Evolutionary conservation across 148 eudicot species (phyloP), one percentile per base, ranked within the genome.

Genomic region (Oxyria digyna): DNA sequence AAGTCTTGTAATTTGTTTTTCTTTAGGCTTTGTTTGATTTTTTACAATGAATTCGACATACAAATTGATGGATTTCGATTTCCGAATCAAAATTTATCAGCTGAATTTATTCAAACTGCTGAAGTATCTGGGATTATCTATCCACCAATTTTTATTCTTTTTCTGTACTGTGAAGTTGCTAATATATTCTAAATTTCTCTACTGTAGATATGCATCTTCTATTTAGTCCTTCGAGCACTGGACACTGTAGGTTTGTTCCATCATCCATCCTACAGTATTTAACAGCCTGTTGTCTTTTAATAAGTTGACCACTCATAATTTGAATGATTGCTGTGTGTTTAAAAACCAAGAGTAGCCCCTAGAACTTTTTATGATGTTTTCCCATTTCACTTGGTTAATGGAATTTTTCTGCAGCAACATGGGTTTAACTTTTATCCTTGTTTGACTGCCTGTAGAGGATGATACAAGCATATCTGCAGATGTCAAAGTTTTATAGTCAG

Each of bases 201-300:
- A 24, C 72, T 76, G 71, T 92, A 94, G 98, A 83, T 94, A 23
- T 94, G 98, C 83, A 83, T 94, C 73, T 94, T 90, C 74, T 94
- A 94, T 77, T 75, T 94, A 86, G 97, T 94, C 68, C 96, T 94
- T 67, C 87, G 98, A 74, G 98, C 97, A 73, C 96, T 94, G 48
- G 98, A 94, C 84, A 94, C 98, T 71, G 96, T 94, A 75, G 98
- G 98, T 94, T 80, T 70, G 89, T 71, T 71, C 63, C 73, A 41
- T 26, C 49, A 69, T 33, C 70, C 38, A 35, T 35, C 67, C n/a
- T n/a, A n/a, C n/a, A n/a, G n/a, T 29, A 15, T 26, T 26, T 55
- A 6, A 38, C 13, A 11, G 57, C 8, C 26, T 13, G 26, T 48
- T 49, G 26, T 20, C 26, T 20, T n/a, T 49, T 49, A 7, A 20